Base-by-base conservation (phyloP, 2,329 filamentous ascomycete species). In the Verticillium tricorpus region DNA sequence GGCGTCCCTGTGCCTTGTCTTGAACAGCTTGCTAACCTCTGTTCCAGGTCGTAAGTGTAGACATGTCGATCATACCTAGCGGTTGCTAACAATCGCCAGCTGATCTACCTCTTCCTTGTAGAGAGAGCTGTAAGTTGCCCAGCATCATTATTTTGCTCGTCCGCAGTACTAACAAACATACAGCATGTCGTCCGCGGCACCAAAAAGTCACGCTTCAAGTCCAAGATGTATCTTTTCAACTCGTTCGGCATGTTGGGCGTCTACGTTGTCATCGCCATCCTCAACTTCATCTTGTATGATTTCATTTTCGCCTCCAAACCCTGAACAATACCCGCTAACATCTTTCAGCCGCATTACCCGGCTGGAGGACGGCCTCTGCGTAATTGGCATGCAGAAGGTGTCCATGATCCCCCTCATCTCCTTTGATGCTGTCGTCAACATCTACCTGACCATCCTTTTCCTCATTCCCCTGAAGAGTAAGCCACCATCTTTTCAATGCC, bases 81-180 rank as follows among this genome's bases (percentile, higher is more conserved):
- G 19, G 50, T 63, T 45, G 34, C 56, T 57, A 40, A 56, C 14
- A 60, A 25, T 58, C 31, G 22, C 28, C 8, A 82, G 74, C 72
- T 88, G 25, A 85, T 88, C n/a, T 89, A 89, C 67, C 77, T 85
- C 31, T 89, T 89, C 68, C 75, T 89, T 2, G 85, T 87, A 1
- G 87, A 89, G 69, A 86, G 86, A 72, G 85, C 83, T 54, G 84
- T 85, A 72, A 69, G 80, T 73, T 9, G n/a, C 4, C 14, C 25
- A 19, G 2, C 7, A 3, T 25, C 25, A 3, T 5, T 25, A 14
- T 17, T 28, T 32, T 11, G 54, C 19, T 22, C 15, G 35, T 56
- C 63, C 32, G 59, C 58, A 64, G 68, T 15, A 67, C 62, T 60
- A 34, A 35, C 28, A 14, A 12, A 5, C 1, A 6, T 12, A 4